These are phyloP conservation scores for Rhodocollybia butyracea DNA, from an alignment of 768 basidiomycete species.

Conservation along the genomic window DNA sequence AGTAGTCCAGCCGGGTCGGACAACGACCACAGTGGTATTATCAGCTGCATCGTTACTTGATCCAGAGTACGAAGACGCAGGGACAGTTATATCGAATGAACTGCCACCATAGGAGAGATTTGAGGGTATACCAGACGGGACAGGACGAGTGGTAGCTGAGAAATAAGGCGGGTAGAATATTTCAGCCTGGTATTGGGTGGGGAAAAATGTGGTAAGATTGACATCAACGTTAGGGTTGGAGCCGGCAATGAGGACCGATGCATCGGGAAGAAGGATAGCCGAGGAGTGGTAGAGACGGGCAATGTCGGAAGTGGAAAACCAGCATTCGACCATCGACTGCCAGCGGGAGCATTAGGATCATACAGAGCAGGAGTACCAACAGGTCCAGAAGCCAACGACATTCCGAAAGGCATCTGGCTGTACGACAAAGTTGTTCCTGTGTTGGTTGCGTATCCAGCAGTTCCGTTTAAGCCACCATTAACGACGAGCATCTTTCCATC, in stretches of 20 bases:
- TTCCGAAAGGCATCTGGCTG: no score
- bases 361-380: no score
- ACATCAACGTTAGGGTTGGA: no score
- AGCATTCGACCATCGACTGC: no score
- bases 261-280: no score
- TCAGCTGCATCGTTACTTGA: constrained; percentile 66
- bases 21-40: constrained; percentile 70
- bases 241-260: no score
- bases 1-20: constrained; percentile 83
- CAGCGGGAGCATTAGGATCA: no score
- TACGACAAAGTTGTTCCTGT: constrained; percentile 47
- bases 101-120: constrained; percentile 80
- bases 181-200: constrained; percentile 76
- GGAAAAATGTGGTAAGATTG: no score
- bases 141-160: constrained; percentile 62
- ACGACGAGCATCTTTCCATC: constrained; percentile 72
- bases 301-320: no score
- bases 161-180: constrained; percentile 93
- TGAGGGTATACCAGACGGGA: constrained; percentile 64
- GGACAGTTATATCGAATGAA: constrained; percentile 74
- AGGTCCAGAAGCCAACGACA: no score
- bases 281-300: no score
- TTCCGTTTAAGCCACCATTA: constrained; percentile 86
- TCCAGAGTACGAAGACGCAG: constrained; percentile 62
- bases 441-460: constrained; percentile 76